Evolutionary conservation across 805 yeast species (phyloP).

Genomic region (Vanderwaltozyma tropicalis): DNA sequence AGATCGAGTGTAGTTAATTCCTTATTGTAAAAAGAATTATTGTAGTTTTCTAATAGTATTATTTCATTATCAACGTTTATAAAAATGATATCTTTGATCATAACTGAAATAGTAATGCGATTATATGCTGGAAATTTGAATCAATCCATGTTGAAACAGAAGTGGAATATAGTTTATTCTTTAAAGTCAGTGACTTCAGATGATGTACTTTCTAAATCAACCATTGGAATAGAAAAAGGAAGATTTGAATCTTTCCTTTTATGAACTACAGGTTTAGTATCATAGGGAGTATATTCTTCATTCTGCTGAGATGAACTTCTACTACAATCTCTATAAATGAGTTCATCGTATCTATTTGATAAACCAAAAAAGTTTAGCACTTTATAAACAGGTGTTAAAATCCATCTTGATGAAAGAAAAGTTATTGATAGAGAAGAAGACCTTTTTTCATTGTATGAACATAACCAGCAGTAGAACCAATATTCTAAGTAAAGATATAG

Average conservation of each 20-base stretch:
- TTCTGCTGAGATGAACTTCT: neutral
- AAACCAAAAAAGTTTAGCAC: neutral
- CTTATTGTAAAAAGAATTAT: too few species aligned
- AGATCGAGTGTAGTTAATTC: too few species aligned
- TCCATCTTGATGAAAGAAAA: neutral
- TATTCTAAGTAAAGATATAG: slow-evolving; percentile 39
- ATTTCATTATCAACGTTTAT: too few species aligned
- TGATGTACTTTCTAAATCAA: slow-evolving; percentile 18
- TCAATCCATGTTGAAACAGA: too few species aligned
- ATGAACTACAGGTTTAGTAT: neutral
- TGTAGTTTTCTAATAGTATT: too few species aligned
- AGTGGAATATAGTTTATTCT: neutral
- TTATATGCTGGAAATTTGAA: too few species aligned
- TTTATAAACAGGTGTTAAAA: slow-evolving; percentile 1
- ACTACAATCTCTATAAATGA: neutral
- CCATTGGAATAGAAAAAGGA: slow-evolving; percentile 13
- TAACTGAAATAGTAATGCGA: too few species aligned
- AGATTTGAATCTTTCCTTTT: slow-evolving; percentile 23
- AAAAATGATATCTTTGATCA: too few species aligned
- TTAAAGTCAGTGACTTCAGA: slow-evolving; percentile 13
- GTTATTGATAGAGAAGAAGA: slow-evolving; percentile 1
- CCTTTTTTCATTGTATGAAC: slow-evolving; percentile 8
- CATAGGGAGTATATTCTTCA: neutral
- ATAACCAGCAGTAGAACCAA: slow-evolving; percentile 34
- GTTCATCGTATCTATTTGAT: neutral